Evolutionary conservation across 2,329 filamentous ascomycete species (phyloP).

Genomic region (Alternaria sp.): DNA sequence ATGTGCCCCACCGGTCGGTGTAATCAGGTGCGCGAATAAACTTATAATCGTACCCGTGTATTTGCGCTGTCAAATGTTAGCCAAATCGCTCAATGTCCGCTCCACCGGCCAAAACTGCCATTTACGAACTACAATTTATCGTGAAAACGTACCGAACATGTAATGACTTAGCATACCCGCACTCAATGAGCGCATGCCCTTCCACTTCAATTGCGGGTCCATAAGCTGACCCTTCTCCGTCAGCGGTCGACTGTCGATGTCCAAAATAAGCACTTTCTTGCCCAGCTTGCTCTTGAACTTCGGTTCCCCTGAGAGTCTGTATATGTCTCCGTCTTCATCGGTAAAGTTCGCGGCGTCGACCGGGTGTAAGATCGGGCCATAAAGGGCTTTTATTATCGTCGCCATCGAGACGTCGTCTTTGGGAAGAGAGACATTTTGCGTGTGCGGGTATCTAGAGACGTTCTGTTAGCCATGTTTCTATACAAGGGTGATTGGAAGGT

Average conservation of each 20-base stretch:
- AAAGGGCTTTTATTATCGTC: slow-evolving; percentile 51
- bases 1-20: slow-evolving; percentile 56
- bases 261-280: slow-evolving; percentile 50
- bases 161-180: slow-evolving; percentile 53
- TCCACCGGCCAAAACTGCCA: not conserved
- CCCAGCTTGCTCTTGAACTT: slow-evolving; percentile 49
- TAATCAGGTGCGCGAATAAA: slow-evolving; percentile 57
- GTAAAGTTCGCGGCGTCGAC: slow-evolving; percentile 50
- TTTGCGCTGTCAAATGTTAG: slow-evolving; percentile 48
- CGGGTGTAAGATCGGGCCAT: slow-evolving; percentile 48
- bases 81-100: not conserved
- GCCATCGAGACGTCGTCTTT: slow-evolving; percentile 45
- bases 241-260: slow-evolving; percentile 51
- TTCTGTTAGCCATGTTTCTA: slow-evolving; percentile 8
- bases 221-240: slow-evolving; percentile 48
- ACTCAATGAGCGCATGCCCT: slow-evolving; percentile 48
- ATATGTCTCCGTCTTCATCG: slow-evolving; percentile 50
- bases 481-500: not conserved
- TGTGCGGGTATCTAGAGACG: slow-evolving; percentile 32
- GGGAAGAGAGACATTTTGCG: slow-evolving; percentile 39
- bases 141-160: slow-evolving; percentile 43
- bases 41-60: slow-evolving; percentile 62
- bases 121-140: not conserved
- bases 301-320: slow-evolving; percentile 42
- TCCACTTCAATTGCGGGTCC: slow-evolving; percentile 50